Evolutionary conservation across 2,329 filamentous ascomycete species (phyloP).

Genomic region (Calonectria pseudoreteaudii): DNA sequence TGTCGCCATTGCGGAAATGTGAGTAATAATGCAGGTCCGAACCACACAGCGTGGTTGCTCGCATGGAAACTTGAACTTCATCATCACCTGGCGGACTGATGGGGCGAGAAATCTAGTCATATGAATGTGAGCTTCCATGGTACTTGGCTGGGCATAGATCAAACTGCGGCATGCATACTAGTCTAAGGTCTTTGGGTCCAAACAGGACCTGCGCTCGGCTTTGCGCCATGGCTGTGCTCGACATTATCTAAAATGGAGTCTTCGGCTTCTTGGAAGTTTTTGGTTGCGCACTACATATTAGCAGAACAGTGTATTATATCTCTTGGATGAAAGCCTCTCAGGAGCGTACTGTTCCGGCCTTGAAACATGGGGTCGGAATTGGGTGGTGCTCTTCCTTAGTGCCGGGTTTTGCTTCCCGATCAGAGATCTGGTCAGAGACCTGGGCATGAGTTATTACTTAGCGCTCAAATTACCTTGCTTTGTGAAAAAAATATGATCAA

Average conservation of each 20-base stretch:
- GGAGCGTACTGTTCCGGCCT: not conserved
- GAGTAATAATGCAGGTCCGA: not conserved
- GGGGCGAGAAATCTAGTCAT: not conserved
- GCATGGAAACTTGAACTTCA: not conserved
- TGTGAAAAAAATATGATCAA: too few species aligned
- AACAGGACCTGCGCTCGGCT: not conserved
- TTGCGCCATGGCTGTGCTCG: not conserved
- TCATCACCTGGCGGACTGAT: not conserved
- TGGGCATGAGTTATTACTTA: not conserved
- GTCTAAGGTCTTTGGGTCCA: not conserved
- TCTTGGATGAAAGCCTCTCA: rapidly evolving
- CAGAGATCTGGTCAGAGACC: not conserved
- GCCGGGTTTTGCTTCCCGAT: not conserved
- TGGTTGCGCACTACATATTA: too few species aligned
- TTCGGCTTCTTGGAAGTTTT: not conserved
- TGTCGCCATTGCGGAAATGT: not conserved
- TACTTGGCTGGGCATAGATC: not conserved
- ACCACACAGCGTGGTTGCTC: not conserved
- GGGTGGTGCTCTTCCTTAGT: not conserved
- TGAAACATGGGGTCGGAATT: not conserved
- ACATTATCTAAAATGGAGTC: not conserved
- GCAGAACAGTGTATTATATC: not conserved
- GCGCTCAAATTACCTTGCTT: not conserved
- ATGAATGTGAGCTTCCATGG: not conserved
- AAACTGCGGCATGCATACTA: not conserved